Evolutionary conservation across 192 early-diverging fungal species (phyloP).

Genomic region (Mortierella claussenii): DNA sequence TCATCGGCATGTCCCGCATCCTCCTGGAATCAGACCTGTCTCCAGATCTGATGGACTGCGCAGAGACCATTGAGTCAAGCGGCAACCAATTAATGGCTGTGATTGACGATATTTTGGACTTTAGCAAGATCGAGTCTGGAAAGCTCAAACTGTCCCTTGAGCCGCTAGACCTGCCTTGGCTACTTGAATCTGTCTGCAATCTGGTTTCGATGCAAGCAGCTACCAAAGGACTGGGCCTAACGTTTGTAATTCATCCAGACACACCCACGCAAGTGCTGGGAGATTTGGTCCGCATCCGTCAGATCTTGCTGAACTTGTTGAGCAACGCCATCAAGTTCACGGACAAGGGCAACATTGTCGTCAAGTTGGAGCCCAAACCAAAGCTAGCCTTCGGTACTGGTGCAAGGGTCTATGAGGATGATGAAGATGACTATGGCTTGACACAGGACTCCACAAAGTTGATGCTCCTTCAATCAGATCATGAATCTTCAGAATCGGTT

Average conservation of each 20-base stretch:
- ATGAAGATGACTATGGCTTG: conserved; percentile 7
- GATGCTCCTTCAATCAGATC: conserved; percentile 10
- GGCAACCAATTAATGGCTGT: conserved; percentile 60
- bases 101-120: conserved; percentile 83
- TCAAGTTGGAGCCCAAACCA: conserved; percentile 50
- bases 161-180: conserved; percentile 66
- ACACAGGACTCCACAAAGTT: conserved; percentile 17
- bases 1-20: conserved; percentile 75
- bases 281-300: conserved; percentile 63
- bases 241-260: conserved; percentile 50
- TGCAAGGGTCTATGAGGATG: conserved; percentile 38
- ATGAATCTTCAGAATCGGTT: conserved; percentile 10
- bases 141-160: conserved; percentile 73
- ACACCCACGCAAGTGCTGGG: conserved; percentile 57
- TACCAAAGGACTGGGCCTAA: conserved; percentile 30
- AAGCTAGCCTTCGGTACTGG: conserved; percentile 5
- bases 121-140: conserved; percentile 85
- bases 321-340: conserved; percentile 70
- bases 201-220: conserved; percentile 51
- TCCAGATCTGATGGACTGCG: conserved; percentile 73
- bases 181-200: conserved; percentile 52
- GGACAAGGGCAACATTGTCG: conserved; percentile 51
- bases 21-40: conserved; percentile 78
- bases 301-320: conserved; percentile 64
- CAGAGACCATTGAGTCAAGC: conserved; percentile 56